phyloP scores from a whole-genome alignment of 2,329 filamentous ascomycete species.

The Ceratocystis eucalypticola region DNA sequence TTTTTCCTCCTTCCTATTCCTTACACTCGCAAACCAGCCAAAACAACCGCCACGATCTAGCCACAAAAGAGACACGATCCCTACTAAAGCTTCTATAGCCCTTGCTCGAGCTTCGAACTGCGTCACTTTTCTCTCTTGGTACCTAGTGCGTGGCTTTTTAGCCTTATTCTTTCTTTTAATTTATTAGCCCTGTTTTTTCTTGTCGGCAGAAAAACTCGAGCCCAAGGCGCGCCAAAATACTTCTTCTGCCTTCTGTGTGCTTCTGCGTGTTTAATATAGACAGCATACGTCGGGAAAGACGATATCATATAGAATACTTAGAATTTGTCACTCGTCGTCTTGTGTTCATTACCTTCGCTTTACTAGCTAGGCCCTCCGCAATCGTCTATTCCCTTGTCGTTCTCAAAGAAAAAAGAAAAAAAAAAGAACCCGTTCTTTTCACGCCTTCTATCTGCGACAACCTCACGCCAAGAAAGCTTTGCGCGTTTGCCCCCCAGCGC shows the following conservation, averaged over 20 bases:
- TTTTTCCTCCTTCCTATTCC: not conserved
- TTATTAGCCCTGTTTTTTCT: not conserved
- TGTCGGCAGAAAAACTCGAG: not conserved
- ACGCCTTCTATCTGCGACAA: conserved; percentile 3
- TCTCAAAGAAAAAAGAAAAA: too few species aligned
- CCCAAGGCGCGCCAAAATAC: conserved; percentile 1
- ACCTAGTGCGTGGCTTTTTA: too few species aligned
- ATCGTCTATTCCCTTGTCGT: not conserved
- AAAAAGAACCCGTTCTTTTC: not conserved
- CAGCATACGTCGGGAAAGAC: not conserved
- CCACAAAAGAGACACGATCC: not conserved
- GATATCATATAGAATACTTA: not conserved
- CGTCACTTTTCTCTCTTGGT: not conserved
- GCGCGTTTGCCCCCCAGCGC: not conserved
- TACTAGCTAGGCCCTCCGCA: not conserved
- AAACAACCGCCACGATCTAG: not conserved
- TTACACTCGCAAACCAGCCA: not conserved
- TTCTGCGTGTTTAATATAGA: not conserved
- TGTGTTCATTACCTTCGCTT: not conserved
- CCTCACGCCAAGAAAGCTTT: not conserved
- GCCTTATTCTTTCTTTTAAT: conserved; percentile 2
- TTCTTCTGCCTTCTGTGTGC: conserved; percentile 5
- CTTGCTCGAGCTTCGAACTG: not conserved
- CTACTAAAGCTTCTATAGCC: not conserved
- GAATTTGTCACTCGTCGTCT: not conserved